Percentiles rank a stretch among this genome's conserved stretches.
Evolutionary conservation across 1,284 basidiomycete genomes (phyloP).

Genomic region (Omphalotus olearius): DNA sequence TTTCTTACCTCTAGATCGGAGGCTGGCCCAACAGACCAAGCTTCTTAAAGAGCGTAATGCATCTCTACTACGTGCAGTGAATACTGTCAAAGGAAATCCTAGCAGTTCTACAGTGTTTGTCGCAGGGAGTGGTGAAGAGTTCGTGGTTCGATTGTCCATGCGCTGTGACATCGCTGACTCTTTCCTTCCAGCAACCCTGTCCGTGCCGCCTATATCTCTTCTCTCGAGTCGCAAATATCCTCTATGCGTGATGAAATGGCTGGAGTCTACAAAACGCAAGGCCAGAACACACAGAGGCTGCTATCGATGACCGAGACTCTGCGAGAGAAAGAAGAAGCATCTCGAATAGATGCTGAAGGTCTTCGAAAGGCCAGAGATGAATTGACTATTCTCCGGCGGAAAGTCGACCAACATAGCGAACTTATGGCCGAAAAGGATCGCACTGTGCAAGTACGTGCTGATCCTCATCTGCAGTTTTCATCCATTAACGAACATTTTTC

Average conservation of each 20-base stretch:
- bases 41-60: constrained; percentile 87
- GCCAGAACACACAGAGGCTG: constrained; percentile 90
- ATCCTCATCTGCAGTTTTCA: constrained; percentile 2
- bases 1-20: constrained; percentile 58
- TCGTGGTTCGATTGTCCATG: constrained; percentile 25
- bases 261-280: constrained; percentile 93
- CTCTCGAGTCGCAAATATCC: constrained; percentile 91
- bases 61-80: constrained; percentile 76
- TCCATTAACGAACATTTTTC: constrained; percentile 3
- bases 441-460: constrained; percentile 70
- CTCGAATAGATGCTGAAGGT: constrained; percentile 74
- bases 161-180: constrained; percentile 10
- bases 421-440: constrained; percentile 86
- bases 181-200: constrained; percentile 64
- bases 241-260: constrained; percentile 87
- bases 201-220: constrained; percentile 81
- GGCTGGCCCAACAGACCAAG: constrained; percentile 85
- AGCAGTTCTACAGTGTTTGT: constrained; percentile 60
- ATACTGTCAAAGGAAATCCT: constrained; percentile 62
- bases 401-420: constrained; percentile 83
- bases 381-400: constrained; percentile 60
- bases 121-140: constrained; percentile 72
- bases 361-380: constrained; percentile 73
- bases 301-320: constrained; percentile 92
- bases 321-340: constrained; percentile 85